A percentile compares a stretch with the other conserved stretches of the same genome.
These are phyloP conservation scores for Sisymbrium altissimum DNA, from an alignment of 345 rosid genomes.

Conservation along the genomic window DNA sequence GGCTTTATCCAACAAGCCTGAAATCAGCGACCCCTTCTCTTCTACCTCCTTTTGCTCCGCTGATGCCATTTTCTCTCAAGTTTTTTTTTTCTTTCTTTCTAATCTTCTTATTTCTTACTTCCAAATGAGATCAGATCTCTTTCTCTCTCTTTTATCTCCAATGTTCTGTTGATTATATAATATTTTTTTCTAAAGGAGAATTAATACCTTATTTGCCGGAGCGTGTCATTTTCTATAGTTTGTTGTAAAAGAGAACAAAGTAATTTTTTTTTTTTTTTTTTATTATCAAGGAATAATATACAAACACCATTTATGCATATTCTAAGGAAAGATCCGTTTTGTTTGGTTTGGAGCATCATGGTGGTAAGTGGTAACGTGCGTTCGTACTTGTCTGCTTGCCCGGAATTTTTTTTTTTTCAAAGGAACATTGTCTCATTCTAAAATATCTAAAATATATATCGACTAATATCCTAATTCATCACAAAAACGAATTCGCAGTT, in stretches of 20 bases:
- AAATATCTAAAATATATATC: background rate
- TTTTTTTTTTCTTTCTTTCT: background rate
- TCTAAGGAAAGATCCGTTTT: slow-evolving; percentile 16
- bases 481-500: background rate
- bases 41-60: slow-evolving; percentile 26
- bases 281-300: background rate
- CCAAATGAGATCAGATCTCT: slow-evolving; percentile 16
- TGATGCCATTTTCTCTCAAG: slow-evolving; percentile 17
- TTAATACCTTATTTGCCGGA: slow-evolving; percentile 18
- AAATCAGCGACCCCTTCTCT: slow-evolving; percentile 28
- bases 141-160: background rate
- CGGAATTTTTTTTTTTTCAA: background rate
- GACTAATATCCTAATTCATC: background rate
- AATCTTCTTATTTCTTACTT: background rate
- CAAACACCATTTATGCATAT: background rate
- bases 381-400: slow-evolving; percentile 8
- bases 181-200: background rate
- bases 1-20: slow-evolving; percentile 56
- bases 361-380: slow-evolving; percentile 11
- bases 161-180: background rate
- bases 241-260: background rate
- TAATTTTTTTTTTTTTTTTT: background rate
- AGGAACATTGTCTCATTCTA: background rate
- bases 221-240: slow-evolving; percentile 11
- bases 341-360: background rate